Percentiles rank a stretch among this genome's conserved stretches.
Evolutionary conservation across 495 filamentous ascomycete genomes (phyloP).

Genomic region (Halenospora varia): DNA sequence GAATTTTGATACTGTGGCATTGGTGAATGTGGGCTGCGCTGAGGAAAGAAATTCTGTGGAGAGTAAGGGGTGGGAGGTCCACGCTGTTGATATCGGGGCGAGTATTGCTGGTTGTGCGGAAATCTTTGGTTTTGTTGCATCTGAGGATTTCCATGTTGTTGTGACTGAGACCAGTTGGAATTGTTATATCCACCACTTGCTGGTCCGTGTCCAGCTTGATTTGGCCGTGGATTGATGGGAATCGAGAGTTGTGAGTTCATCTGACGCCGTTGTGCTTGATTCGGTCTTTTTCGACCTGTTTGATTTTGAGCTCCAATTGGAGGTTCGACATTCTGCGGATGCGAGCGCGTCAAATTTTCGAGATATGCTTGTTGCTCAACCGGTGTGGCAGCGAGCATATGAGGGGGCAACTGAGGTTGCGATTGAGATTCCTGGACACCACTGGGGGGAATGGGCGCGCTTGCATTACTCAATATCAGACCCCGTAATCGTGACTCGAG

Average conservation of each 20-base stretch:
- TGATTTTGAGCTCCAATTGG: background rate
- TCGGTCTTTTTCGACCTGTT: constrained; percentile 38
- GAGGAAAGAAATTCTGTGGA: constrained; percentile 9
- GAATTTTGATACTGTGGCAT: constrained; percentile 7
- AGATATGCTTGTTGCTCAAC: constrained; percentile 11
- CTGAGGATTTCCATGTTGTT: constrained; percentile 4
- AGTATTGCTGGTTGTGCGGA: constrained; percentile 13
- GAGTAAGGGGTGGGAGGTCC: constrained; percentile 12
- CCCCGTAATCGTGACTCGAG: constrained; percentile 39
- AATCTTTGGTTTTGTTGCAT: constrained; percentile 14
- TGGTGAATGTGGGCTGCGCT: constrained; percentile 10
- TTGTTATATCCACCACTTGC: background rate
- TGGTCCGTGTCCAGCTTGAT: constrained; percentile 8
- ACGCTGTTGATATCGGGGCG: constrained; percentile 10
- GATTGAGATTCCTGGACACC: background rate
- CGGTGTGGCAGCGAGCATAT: constrained; percentile 6
- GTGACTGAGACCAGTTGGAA: constrained; percentile 1
- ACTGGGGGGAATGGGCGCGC: background rate
- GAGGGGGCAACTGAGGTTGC: constrained; percentile 5
- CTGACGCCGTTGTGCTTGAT: constrained; percentile 52
- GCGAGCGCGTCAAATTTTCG: background rate
- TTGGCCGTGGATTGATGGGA: constrained; percentile 39
- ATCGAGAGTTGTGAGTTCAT: constrained; percentile 49
- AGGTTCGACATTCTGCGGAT: background rate
- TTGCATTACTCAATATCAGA: constrained; percentile 40